Conservation (phyloP, 176 grass and related monocot genomes). For the Eremochloa ophiuroides region DNA sequence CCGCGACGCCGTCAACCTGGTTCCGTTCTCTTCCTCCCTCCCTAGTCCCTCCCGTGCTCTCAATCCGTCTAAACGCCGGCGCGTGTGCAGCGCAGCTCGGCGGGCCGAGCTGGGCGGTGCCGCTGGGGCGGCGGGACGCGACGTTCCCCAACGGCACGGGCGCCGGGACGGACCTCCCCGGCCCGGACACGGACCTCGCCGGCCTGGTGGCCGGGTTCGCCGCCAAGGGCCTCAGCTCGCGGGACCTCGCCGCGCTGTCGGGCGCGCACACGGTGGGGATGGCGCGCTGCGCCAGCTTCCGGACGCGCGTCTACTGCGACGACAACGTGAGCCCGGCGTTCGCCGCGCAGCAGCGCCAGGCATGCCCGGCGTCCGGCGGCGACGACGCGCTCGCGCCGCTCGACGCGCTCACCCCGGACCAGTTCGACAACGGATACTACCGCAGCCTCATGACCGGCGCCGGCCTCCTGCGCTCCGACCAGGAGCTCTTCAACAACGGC, state of each 20-base stretch:
- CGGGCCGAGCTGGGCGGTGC: conserved; percentile 70
- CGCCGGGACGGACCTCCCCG: conserved; percentile 41
- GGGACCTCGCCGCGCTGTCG: conserved; percentile 55
- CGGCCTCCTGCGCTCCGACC: conserved; percentile 79
- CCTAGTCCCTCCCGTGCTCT: neutral
- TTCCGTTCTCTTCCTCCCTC: too few relatives aligned
- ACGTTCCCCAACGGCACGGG: conserved; percentile 35
- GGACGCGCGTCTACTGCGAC: conserved; percentile 55
- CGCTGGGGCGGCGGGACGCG: conserved; percentile 61
- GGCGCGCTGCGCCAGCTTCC: conserved; percentile 46
- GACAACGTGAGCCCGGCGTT: conserved; percentile 38
- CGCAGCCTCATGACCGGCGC: conserved; percentile 41
- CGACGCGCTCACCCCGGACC: conserved; percentile 46
- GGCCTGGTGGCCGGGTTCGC: conserved; percentile 42
- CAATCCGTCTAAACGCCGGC: too few relatives aligned
- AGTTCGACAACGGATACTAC: conserved; percentile 78
- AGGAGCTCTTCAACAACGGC: conserved; percentile 76
- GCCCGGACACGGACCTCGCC: conserved; percentile 33
- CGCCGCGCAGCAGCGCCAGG: conserved; percentile 7
- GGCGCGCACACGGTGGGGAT: conserved; percentile 66
- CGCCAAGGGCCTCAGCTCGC: conserved; percentile 53
- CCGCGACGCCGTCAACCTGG: conserved; percentile 56
- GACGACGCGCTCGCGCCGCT: conserved; percentile 40
- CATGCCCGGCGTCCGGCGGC: conserved; percentile 36
- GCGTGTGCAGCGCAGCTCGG: too few relatives aligned